Evolutionary conservation across 164 flowering plant genomes (phyloP).

Genomic region (Akebia trifoliata): DNA sequence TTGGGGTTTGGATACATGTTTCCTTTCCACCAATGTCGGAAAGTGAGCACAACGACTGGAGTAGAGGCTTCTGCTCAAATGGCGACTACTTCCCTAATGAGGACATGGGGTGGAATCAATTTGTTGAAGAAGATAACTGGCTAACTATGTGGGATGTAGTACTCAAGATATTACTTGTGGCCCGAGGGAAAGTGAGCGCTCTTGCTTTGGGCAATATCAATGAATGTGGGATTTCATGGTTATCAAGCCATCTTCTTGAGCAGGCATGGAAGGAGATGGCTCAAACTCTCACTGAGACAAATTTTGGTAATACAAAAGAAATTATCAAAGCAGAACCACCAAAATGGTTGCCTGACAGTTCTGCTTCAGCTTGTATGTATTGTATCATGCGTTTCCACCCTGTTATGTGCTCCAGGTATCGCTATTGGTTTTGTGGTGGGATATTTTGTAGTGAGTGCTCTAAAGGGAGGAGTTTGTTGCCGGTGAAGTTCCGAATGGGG

Average conservation of each 20-base stretch:
- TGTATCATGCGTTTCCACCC: constrained; percentile 91
- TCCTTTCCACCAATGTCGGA: constrained; percentile 94
- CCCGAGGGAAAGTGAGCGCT: constrained; percentile 69
- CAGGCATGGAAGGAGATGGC: constrained; percentile 98
- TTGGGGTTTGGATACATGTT: constrained; percentile 95
- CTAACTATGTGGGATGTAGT: constrained; percentile 98
- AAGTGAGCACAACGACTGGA: constrained; percentile 65
- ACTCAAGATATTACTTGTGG: constrained; percentile 74
- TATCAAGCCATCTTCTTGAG: constrained; percentile 64
- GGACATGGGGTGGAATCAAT: constrained; percentile 79
- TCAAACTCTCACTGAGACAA: constrained; percentile 78
- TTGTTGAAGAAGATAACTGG: constrained; percentile 54
- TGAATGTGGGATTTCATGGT: constrained; percentile 38
- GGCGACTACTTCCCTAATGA: constrained; percentile 86
- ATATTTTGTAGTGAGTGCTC: constrained; percentile 82
- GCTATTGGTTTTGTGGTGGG: constrained; percentile 94
- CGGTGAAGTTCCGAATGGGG: constrained; percentile 52
- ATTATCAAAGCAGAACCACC: constrained; percentile 87
- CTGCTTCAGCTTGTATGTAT: constrained; percentile 88
- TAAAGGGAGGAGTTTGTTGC: constrained; percentile 84
- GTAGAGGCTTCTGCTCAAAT: constrained; percentile 40
- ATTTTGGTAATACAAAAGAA: constrained; percentile 47
- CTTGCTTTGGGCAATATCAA: constrained; percentile 57
- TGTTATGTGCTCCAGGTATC: constrained; percentile 90
- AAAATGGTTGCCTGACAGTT: constrained; percentile 89